A percentile compares a stretch with the other conserved stretches of the same genome.
Evolutionary conservation across 1,284 basidiomycete species (phyloP).

Genomic region (Apiotrichum sp.): DNA sequence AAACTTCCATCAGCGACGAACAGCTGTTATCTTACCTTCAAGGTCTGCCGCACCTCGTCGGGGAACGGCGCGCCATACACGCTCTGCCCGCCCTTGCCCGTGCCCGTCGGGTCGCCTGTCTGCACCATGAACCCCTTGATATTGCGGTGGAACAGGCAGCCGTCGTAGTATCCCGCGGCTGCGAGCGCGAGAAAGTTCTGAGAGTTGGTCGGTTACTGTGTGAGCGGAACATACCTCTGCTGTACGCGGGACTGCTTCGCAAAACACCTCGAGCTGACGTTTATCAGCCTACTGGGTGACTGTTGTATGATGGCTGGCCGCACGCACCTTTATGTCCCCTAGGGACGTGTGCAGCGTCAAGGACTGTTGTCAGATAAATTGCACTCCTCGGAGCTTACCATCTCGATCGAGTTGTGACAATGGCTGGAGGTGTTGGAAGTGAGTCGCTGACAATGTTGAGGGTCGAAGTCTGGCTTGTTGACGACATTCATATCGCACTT

Average conservation of each 20-base stretch:
- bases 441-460: no score
- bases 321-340: constrained; percentile 83
- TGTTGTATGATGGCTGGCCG: no score
- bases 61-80: constrained; percentile 68
- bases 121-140: constrained; percentile 96
- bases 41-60: constrained; percentile 83
- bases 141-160: constrained; percentile 80
- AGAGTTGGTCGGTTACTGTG: background rate
- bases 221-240: constrained; percentile 61
- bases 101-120: constrained; percentile 73
- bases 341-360: constrained; percentile 90
- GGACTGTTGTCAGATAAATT: constrained; percentile 52
- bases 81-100: constrained; percentile 51
- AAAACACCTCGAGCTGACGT: constrained; percentile 85
- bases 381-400: no score
- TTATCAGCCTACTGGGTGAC: background rate
- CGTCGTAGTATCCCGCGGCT: constrained; percentile 81
- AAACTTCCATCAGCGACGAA: constrained; percentile 56
- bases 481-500: no score
- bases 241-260: constrained; percentile 87
- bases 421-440: no score
- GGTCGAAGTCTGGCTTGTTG: no score
- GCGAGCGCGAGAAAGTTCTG: constrained; percentile 94
- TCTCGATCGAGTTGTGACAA: no score
- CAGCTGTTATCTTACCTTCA: constrained; percentile 62